Percentiles rank a stretch among this genome's conserved stretches.
These are phyloP conservation scores for Apocynum venetum DNA, from an alignment of 257 asterid genomes.

Conservation along the genomic window DNA sequence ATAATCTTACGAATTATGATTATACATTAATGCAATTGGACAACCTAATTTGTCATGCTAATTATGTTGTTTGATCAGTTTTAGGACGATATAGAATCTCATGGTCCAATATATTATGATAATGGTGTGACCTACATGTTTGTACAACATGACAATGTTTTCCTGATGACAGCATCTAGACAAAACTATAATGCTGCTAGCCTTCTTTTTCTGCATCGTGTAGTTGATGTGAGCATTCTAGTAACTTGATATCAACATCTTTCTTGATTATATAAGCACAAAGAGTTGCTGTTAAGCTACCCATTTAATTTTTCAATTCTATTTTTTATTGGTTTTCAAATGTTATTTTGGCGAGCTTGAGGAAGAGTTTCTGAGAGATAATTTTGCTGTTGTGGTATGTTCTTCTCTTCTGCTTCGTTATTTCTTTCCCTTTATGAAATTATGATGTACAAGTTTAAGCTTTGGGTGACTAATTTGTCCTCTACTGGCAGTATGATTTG, in stretches of 20 bases:
- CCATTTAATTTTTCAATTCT: constrained; percentile 5
- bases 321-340: constrained; percentile 34
- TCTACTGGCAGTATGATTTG: constrained; percentile 67
- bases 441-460: not conserved
- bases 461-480: not conserved
- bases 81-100: constrained; percentile 43
- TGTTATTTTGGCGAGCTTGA: constrained; percentile 45
- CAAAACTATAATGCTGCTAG: constrained; percentile 50
- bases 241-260: not conserved
- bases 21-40: not conserved
- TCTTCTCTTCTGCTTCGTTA: not conserved
- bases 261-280: not conserved
- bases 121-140: constrained; percentile 49
- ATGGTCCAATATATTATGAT: constrained; percentile 39
- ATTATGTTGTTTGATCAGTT: not conserved
- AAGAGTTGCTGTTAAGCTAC: not conserved
- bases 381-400: constrained; percentile 43
- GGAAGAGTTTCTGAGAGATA: constrained; percentile 50
- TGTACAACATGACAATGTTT: constrained; percentile 46
- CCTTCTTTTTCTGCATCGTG: constrained; percentile 46
- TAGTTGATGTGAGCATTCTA: constrained; percentile 34
- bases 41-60: not conserved
- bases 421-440: not conserved
- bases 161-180: constrained; percentile 41
- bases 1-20: not conserved